These are phyloP conservation scores for Raddia distichophylla DNA, from an alignment of 176 grass and related monocot genomes.

Conservation along the genomic window DNA sequence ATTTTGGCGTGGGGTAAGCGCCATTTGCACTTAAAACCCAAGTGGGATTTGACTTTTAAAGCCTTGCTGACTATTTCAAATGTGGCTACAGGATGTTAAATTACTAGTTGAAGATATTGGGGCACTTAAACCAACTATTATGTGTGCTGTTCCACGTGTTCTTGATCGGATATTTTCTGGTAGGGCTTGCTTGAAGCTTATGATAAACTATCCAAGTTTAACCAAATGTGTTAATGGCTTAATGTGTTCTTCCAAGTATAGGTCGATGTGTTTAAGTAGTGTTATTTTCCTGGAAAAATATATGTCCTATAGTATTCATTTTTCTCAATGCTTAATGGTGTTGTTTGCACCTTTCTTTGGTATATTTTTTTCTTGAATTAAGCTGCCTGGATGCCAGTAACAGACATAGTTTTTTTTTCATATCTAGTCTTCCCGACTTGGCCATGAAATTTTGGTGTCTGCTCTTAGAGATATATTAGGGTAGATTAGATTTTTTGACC, in stretches of 20 bases:
- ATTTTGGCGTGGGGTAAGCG: conserved; percentile 96
- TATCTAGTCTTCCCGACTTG: background rate
- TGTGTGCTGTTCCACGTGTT: conserved; percentile 97
- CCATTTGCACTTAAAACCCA: conserved; percentile 18
- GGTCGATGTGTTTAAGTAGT: background rate
- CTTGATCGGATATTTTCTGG: conserved; percentile 97
- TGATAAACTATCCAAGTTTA: background rate
- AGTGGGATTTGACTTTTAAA: conserved; percentile 27
- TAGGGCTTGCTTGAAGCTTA: conserved; percentile 38
- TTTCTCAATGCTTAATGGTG: conserved; percentile 19
- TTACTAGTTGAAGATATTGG: conserved; percentile 91
- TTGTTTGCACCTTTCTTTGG: conserved; percentile 2
- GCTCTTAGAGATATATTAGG: too few relatives aligned
- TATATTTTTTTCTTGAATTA: background rate
- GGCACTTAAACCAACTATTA: conserved; percentile 82
- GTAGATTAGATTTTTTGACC: too few relatives aligned
- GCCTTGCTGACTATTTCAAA: conserved; percentile 38
- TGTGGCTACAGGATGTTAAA: conserved; percentile 76
- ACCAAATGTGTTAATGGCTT: too few relatives aligned
- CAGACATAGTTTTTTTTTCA: background rate
- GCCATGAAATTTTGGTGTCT: background rate
- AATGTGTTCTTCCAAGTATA: background rate
- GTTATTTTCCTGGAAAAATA: background rate
- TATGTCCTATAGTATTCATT: background rate
- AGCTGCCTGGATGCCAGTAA: background rate